Conservation (phyloP, 2,329 filamentous ascomycete species). For the Tolypocladium cylindrosporum region DNA sequence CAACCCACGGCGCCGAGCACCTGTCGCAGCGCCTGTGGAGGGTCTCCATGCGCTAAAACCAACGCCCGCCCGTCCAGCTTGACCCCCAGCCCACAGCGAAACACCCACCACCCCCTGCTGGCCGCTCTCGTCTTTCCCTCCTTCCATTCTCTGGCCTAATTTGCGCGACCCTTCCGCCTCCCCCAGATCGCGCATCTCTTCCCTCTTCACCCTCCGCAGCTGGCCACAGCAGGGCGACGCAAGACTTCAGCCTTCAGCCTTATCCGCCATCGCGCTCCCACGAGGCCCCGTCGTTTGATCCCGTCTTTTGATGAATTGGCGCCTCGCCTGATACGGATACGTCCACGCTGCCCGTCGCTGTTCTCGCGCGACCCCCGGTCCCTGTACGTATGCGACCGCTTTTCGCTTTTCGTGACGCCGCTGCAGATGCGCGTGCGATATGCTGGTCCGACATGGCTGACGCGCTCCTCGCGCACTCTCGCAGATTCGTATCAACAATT, state of each 20-base stretch:
- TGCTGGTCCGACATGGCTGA: not conserved
- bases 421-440: not conserved
- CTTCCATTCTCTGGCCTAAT: constrained; percentile 1
- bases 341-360: not conserved
- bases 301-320: not conserved
- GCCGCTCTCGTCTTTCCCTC: not conserved
- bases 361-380: not conserved
- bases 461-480: not conserved
- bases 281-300: not conserved
- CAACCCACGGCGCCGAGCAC: not conserved
- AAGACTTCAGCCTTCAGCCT: constrained; percentile 4
- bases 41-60: not conserved
- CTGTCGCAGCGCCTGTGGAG: not conserved
- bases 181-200: constrained; percentile 4
- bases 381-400: not conserved
- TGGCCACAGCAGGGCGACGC: constrained; percentile 4
- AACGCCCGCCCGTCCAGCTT: not conserved
- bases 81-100: not conserved
- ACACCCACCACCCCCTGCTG: not conserved
- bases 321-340: constrained; percentile 1
- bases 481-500: not conserved
- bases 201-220: constrained; percentile 3
- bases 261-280: not conserved
- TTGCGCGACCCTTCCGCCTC: constrained; percentile 2
- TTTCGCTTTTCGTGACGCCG: not conserved